Conservation (phyloP, 2,329 filamentous ascomycete genomes). For the Sphaerulina musiva region DNA sequence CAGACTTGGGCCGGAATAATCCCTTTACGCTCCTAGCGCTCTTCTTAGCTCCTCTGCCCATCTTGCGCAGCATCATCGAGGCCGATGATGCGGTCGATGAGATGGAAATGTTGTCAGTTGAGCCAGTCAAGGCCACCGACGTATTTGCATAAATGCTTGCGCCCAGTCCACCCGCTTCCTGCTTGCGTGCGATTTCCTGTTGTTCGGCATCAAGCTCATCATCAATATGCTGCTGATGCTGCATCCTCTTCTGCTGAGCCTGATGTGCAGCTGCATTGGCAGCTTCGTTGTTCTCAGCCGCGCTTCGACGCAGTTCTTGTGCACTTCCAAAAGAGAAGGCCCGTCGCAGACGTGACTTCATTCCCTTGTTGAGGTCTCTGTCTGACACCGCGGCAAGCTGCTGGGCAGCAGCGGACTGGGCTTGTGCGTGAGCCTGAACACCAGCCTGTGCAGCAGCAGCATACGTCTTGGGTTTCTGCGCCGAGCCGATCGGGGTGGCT, state of each 20-base stretch:
- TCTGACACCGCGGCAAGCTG: constrained; percentile 83
- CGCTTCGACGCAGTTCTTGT: constrained; percentile 75
- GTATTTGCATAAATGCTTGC: constrained; percentile 77
- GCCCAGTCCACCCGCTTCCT: constrained; percentile 86
- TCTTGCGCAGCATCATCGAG: constrained; percentile 93
- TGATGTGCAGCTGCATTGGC: constrained; percentile 17
- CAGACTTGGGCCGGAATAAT: constrained; percentile 88
- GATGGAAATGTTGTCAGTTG: constrained; percentile 89
- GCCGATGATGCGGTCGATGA: constrained; percentile 85
- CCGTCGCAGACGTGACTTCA: constrained; percentile 78
- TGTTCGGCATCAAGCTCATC: constrained; percentile 67
- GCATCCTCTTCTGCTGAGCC: constrained; percentile 26
- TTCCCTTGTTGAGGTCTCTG: constrained; percentile 68
- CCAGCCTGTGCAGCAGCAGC: constrained; percentile 29
- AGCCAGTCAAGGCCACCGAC: constrained; percentile 70
- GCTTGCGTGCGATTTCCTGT: constrained; percentile 80
- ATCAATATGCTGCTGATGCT: constrained; percentile 28
- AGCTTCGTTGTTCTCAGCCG: constrained; percentile 53
- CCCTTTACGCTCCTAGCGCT: constrained; percentile 84
- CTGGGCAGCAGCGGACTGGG: constrained; percentile 61
- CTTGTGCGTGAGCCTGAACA: constrained; percentile 5
- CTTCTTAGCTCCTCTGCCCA: constrained; percentile 98
- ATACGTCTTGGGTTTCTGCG: constrained; percentile 30
- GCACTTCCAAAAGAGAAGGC: constrained; percentile 97
- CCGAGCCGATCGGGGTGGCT: constrained; percentile 17